Evolutionary conservation across 805 yeast genomes (phyloP).

Genomic region (Soucietia sequanensis): DNA sequence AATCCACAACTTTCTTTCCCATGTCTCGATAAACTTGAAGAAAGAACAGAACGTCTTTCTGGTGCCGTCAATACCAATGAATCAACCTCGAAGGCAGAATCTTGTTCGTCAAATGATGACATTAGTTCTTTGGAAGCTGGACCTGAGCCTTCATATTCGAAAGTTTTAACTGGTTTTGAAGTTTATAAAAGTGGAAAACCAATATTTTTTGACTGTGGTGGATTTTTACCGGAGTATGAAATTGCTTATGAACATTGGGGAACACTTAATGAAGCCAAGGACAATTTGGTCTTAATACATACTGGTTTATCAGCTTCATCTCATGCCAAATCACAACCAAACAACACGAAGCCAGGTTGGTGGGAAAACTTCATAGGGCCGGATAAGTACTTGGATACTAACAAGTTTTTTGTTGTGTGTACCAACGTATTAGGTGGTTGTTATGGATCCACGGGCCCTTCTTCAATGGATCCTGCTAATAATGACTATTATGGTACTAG

Average conservation of each 20-base stretch:
- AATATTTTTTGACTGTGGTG: constrained; percentile 78
- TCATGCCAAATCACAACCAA: constrained; percentile 80
- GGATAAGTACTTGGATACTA: constrained; percentile 73
- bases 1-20: constrained; percentile 78
- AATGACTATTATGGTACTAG: constrained; percentile 73
- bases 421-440: constrained; percentile 94
- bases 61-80: constrained; percentile 7
- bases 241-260: constrained; percentile 98
- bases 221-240: constrained; percentile 66
- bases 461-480: constrained; percentile 71
- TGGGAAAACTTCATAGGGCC: constrained; percentile 96
- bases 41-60: constrained; percentile 40
- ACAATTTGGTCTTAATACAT: constrained; percentile 78
- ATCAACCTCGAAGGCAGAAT: constrained; percentile 6
- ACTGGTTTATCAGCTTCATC: constrained; percentile 94
- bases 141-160: constrained; percentile 83
- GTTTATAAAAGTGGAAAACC: constrained; percentile 55
- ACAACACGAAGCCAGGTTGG: constrained; percentile 81
- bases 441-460: constrained; percentile 93
- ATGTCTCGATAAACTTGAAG: constrained; percentile 76
- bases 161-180: constrained; percentile 66
- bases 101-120: constrained; percentile 15
- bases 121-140: constrained; percentile 54
- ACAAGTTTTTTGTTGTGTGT: constrained; percentile 79
- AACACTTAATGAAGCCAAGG: constrained; percentile 52